Base-by-base conservation (phyloP, 1,284 basidiomycete genomes). In the Cronartium quercuum region DNA sequence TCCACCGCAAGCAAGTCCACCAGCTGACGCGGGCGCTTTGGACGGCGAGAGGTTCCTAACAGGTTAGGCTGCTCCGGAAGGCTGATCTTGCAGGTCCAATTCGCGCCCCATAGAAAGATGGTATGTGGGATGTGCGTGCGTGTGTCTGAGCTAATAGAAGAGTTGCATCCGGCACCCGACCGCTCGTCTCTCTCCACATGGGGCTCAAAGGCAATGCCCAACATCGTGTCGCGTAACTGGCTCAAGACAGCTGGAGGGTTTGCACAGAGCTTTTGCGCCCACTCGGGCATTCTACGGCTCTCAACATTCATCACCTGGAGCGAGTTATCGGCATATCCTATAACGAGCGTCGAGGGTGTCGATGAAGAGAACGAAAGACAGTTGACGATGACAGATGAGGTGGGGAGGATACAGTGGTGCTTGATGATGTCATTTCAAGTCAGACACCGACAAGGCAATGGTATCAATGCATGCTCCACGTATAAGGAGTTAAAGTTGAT, bases 321-420 rank as follows among this genome's bases (percentile, higher is more conserved):
- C 21, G 15, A 29, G 40, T 74, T 74, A n/a, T 57, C 66, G 21
- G 70, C 47, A 58, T 60, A 74, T 5, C 63, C 70, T 21, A 74
- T 55, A 12, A 74, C 55, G 3, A 74, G 12, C 21, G 55, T 42
- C 6, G 70, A 66, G 3, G 63, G 51, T 62, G 57, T 58, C 47
- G 40, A 15, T 3, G 37, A 18, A 7, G 70, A 64, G 24, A 74
- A 74, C 9, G 70, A 62, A 18, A 74, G 37, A 13, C 41, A 60
- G 21, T 44, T 66, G 12, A 66, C 63, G 5, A 66, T 29, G n/a
- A 58, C 2, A 0, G 34, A 35, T 4, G 64, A 41, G 37, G 51
- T 66, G 35, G 70, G 63, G 3, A 74, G 38, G 29, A 41, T 57
- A 47, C 70, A 74, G 57, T 74, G 70, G 38, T 66, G 70, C 70